These are phyloP conservation scores for Jamesozyma hellenica DNA, from an alignment of 805 yeast species.

Conservation along the genomic window DNA sequence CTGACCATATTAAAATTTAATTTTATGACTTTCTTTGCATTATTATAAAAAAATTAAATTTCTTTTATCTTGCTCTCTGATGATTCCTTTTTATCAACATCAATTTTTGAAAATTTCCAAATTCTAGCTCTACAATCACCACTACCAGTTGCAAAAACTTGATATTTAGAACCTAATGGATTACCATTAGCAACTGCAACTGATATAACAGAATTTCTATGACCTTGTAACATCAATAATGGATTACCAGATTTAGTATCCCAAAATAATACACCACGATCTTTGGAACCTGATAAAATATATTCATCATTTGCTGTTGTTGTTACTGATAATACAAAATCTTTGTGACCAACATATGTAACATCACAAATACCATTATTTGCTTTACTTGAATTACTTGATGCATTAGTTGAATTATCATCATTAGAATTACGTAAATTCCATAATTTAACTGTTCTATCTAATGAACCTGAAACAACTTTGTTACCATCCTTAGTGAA, in stretches of 20 bases:
- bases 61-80: constrained; percentile 3
- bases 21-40: too few species aligned
- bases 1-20: too few species aligned
- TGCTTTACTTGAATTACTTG: constrained; percentile 19
- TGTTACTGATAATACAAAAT: constrained; percentile 88
- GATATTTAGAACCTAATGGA: constrained; percentile 44
- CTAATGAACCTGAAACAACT: constrained; percentile 89
- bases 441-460: constrained; percentile 94
- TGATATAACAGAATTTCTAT: constrained; percentile 87
- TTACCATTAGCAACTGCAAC: constrained; percentile 85
- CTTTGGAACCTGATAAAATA: constrained; percentile 89
- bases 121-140: constrained; percentile 97
- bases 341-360: constrained; percentile 92
- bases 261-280: constrained; percentile 96
- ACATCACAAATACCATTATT: constrained; percentile 63
- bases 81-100: background rate
- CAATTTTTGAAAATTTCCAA: constrained; percentile 66
- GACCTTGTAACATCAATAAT: constrained; percentile 91
- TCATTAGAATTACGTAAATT: constrained; percentile 46
- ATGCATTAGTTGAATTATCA: background rate
- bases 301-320: constrained; percentile 88
- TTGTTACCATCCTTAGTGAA: constrained; percentile 87
- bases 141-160: constrained; percentile 91
- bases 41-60: constrained; percentile 1
- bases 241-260: constrained; percentile 88